Conservation (phyloP, 2,329 filamentous ascomycete species). For the Stachybotrys elegans region DNA sequence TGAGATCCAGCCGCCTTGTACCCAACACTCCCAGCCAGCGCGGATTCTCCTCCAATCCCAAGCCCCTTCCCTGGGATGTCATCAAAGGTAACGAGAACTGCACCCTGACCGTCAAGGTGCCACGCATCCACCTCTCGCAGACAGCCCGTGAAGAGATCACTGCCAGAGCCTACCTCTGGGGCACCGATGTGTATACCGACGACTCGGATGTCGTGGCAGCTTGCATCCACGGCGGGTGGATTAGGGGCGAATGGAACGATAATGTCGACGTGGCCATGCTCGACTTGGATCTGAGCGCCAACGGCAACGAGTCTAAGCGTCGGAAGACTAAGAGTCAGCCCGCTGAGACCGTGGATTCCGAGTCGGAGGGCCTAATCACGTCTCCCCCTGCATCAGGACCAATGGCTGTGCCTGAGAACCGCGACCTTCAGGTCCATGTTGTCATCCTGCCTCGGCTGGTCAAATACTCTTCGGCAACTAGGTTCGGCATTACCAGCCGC, state of each 20-base stretch:
- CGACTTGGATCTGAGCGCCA: conserved; percentile 38
- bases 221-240: conserved; percentile 89
- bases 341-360: conserved; percentile 24
- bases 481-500: conserved; percentile 77
- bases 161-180: conserved; percentile 76
- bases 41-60: conserved; percentile 53
- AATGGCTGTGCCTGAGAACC: conserved; percentile 57
- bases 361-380: conserved; percentile 39
- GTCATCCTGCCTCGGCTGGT: conserved; percentile 76
- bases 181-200: conserved; percentile 90
- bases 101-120: conserved; percentile 82
- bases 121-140: conserved; percentile 68
- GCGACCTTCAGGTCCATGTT: conserved; percentile 82
- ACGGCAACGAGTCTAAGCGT: conserved; percentile 19
- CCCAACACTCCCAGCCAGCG: conserved; percentile 33
- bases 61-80: conserved; percentile 68
- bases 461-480: conserved; percentile 68
- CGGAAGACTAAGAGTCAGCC: conserved; percentile 25
- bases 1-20: conserved; percentile 49
- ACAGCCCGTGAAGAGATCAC: conserved; percentile 79
- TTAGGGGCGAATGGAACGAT: conserved; percentile 80
- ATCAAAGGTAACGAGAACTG: conserved; percentile 78
- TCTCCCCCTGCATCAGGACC: conserved; percentile 57
- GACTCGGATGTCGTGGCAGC: conserved; percentile 92
- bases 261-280: conserved; percentile 69